Evolutionary conservation across 2,329 filamentous ascomycete genomes (phyloP).

Genomic region (Pseudopithomyces chartarum): DNA sequence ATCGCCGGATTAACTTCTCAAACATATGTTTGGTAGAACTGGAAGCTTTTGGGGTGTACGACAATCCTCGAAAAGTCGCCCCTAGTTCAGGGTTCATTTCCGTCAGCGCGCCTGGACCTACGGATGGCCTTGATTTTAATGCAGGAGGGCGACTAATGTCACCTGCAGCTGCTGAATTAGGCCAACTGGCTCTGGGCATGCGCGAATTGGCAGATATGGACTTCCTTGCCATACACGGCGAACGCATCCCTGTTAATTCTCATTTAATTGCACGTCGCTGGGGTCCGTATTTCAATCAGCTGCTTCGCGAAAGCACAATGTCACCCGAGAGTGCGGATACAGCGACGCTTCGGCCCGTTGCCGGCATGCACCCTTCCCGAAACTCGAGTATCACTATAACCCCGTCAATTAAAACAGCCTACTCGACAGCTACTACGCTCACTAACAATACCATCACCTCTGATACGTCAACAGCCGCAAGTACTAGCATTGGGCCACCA

Average conservation of each 20-base stretch:
- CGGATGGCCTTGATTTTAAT: slow-evolving; percentile 58
- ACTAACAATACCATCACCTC: slow-evolving; percentile 45
- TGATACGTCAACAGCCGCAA: slow-evolving; percentile 46
- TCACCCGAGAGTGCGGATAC: slow-evolving; percentile 70
- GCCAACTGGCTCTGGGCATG: slow-evolving; percentile 76
- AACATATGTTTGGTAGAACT: slow-evolving; percentile 97
- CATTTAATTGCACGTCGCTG: slow-evolving; percentile 84
- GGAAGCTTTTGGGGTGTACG: slow-evolving; percentile 95
- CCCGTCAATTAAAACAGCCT: slow-evolving; percentile 62
- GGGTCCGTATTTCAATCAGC: slow-evolving; percentile 94
- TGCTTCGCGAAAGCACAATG: slow-evolving; percentile 79
- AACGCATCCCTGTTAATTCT: slow-evolving; percentile 92
- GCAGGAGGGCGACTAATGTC: slow-evolving; percentile 79
- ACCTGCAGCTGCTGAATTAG: slow-evolving; percentile 80
- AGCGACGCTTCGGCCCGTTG: slow-evolving; percentile 69
- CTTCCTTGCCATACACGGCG: slow-evolving; percentile 86
- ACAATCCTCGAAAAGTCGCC: slow-evolving; percentile 81
- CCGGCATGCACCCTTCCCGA: slow-evolving; percentile 62
- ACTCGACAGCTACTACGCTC: slow-evolving; percentile 50
- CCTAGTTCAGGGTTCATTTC: slow-evolving; percentile 86
- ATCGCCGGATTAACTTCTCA: slow-evolving; percentile 94
- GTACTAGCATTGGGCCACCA: slow-evolving; percentile 55
- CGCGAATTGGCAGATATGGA: slow-evolving; percentile 97
- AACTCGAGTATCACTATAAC: slow-evolving; percentile 89
- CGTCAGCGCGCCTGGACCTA: slow-evolving; percentile 71